Evolutionary conservation across 179 eudicot genomes (phyloP), one percentile per base, ranked within the genome.

Genomic region (Dionaea muscipula): DNA sequence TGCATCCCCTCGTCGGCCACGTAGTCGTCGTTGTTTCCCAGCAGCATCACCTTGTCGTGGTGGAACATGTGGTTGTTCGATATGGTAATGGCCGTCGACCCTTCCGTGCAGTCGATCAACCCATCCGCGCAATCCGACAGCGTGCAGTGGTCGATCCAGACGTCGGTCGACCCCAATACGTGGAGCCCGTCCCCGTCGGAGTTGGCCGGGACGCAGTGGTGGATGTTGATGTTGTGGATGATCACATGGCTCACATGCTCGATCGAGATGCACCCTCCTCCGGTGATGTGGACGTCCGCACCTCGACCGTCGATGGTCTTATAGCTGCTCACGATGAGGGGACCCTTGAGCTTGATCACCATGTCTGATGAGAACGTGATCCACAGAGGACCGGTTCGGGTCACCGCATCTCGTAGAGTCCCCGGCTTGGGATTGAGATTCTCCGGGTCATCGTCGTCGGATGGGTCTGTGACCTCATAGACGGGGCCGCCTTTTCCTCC

Each of bases 281-380:
- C 94, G 0, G 89, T 81, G 13, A 89, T 43, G 4, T 68, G 76
- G 21, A 89, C 82, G 17, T 72, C 70, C 0, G 80, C 83, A 11
- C 95, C 95, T 0, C 95, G 81, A 4, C 95, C 95, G 58, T 86
- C 95, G 6, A 86, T 80, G 15, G 95, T 89, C 65, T 85, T 89
- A 48, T 60, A 81, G 57, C 77, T 79, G 36, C 77, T 71, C 4
- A 85, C 73, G 45, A 71, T 58, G 25, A 89, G 61, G 41, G 86
- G 95, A 17, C 71, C 63, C 25, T 72, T 68, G 13, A 89, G 89
- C 58, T 67, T 79, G 22, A 89, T 89, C 0, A 61, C 47, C 97
- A 89, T 89, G 70, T 81, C 66, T 21, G 66, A 18, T 7, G 78
- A 44, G 55, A 89, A 89, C 8, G 74, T 61, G 23, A 89, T 81